Evolutionary conservation across 2,329 filamentous ascomycete species (phyloP).

Genomic region (Xylaria sp.): DNA sequence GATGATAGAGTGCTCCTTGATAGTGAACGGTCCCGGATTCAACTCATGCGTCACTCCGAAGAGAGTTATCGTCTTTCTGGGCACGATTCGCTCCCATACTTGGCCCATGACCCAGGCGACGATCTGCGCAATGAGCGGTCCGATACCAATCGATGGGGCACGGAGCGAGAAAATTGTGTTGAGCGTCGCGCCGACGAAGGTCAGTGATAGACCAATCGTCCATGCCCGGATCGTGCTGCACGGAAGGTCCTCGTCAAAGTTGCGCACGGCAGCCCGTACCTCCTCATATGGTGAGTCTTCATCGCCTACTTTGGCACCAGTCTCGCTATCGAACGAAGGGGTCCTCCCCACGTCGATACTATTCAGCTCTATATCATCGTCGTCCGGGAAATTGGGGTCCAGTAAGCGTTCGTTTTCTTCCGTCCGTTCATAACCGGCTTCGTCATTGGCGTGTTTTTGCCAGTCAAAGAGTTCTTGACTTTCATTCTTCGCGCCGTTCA

Average conservation of each 20-base stretch:
- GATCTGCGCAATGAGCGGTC: slow-evolving; percentile 57
- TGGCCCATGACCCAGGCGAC: slow-evolving; percentile 60
- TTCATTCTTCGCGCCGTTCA: slow-evolving; percentile 2
- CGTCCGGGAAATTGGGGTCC: slow-evolving; percentile 46
- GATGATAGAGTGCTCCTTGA: slow-evolving; percentile 65
- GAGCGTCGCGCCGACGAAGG: slow-evolving; percentile 52
- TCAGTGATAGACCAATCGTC: slow-evolving; percentile 55
- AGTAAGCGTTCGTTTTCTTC: slow-evolving; percentile 54
- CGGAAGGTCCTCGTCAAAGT: slow-evolving; percentile 59
- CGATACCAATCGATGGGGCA: slow-evolving; percentile 56
- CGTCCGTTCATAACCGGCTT: slow-evolving; percentile 37
- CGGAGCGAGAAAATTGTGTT: slow-evolving; percentile 61
- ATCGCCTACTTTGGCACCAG: slow-evolving; percentile 34
- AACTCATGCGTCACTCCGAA: slow-evolving; percentile 52
- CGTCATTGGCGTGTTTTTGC: slow-evolving; percentile 34
- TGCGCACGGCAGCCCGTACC: slow-evolving; percentile 58
- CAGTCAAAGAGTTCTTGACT: slow-evolving; percentile 14
- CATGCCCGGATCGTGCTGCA: slow-evolving; percentile 63
- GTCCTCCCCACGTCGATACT: slow-evolving; percentile 21
- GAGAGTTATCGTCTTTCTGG: slow-evolving; percentile 43
- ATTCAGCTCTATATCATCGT: slow-evolving; percentile 36
- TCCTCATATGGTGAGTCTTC: slow-evolving; percentile 62
- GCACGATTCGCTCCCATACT: slow-evolving; percentile 54
- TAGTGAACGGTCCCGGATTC: slow-evolving; percentile 65
- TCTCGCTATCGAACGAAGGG: slow-evolving; percentile 27